phyloP scores from a whole-genome alignment of 2,329 filamentous ascomycete species.

The Gaeumannomyces tritici region DNA sequence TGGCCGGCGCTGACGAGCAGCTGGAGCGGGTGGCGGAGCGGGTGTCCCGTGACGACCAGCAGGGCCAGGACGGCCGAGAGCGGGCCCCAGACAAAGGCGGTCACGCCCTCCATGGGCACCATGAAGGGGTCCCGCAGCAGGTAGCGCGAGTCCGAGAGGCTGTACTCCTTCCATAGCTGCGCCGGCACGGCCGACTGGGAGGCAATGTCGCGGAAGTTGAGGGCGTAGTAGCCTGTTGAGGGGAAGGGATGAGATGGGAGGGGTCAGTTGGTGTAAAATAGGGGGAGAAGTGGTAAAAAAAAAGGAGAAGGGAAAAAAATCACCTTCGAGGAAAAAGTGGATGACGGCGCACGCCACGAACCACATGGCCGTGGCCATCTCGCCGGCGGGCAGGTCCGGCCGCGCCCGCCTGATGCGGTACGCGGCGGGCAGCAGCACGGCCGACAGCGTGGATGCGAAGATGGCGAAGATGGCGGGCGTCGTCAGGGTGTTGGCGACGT shows the following conservation, averaged over 20 bases:
- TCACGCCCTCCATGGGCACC: slow-evolving; percentile 46
- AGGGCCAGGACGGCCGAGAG: slow-evolving; percentile 37
- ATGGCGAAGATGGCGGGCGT: neutral
- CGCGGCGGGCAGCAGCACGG: slow-evolving; percentile 1
- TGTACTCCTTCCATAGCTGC: slow-evolving; percentile 50
- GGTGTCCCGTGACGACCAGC: slow-evolving; percentile 31
- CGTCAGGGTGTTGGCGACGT: slow-evolving; percentile 3
- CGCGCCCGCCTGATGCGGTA: neutral
- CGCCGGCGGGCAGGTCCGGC: neutral
- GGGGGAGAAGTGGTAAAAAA: too few species aligned
- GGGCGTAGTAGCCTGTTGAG: slow-evolving; percentile 43
- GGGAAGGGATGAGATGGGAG: too few species aligned
- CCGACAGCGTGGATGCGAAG: neutral
- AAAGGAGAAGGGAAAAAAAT: neutral
- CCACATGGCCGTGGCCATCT: slow-evolving; percentile 1
- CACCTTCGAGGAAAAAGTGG: slow-evolving; percentile 3
- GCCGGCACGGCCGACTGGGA: slow-evolving; percentile 32
- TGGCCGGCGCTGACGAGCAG: slow-evolving; percentile 35
- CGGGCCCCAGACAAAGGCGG: slow-evolving; percentile 43
- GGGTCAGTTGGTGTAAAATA: neutral
- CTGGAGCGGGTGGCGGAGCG: slow-evolving; percentile 38
- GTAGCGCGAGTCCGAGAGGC: slow-evolving; percentile 46
- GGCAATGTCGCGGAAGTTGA: slow-evolving; percentile 31
- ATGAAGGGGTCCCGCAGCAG: slow-evolving; percentile 41
- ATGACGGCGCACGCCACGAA: slow-evolving; percentile 1